Conservation (phyloP, 164 flowering plant species). For the Nymphaea thermarum region DNA sequence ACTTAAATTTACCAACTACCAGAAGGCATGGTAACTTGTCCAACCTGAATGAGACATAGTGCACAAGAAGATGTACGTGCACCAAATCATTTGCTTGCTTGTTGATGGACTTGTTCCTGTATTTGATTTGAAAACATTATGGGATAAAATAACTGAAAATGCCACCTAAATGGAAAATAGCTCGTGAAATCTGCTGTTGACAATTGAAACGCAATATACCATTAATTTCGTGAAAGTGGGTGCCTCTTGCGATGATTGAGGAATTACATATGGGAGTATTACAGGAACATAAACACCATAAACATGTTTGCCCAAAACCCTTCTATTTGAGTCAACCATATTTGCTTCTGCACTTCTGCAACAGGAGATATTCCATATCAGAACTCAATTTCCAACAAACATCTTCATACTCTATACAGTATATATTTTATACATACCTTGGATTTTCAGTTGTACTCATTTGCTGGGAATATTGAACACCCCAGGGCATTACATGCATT, state of each 20-base stretch:
- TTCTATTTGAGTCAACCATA: neutral
- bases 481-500: neutral
- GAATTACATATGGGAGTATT: neutral
- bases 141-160: neutral
- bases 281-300: neutral
- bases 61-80: neutral
- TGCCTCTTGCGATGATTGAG: neutral
- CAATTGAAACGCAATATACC: neutral
- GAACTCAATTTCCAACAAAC: neutral
- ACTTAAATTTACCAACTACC: too few species aligned
- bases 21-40: neutral
- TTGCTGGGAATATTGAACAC: neutral
- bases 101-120: neutral
- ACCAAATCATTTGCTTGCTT: neutral
- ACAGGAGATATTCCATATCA: neutral
- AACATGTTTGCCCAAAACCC: neutral
- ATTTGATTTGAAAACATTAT: neutral
- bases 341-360: neutral
- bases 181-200: too few species aligned
- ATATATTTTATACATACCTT: neutral
- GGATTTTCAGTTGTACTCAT: neutral
- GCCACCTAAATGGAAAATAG: neutral
- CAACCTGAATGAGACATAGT: neutral
- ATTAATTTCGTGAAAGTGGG: neutral
- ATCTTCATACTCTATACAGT: neutral